A percentile compares a stretch with the other conserved stretches of the same genome.
Evolutionary conservation across 495 filamentous ascomycete genomes (phyloP).

Genomic region (Penicillium flavigenum): DNA sequence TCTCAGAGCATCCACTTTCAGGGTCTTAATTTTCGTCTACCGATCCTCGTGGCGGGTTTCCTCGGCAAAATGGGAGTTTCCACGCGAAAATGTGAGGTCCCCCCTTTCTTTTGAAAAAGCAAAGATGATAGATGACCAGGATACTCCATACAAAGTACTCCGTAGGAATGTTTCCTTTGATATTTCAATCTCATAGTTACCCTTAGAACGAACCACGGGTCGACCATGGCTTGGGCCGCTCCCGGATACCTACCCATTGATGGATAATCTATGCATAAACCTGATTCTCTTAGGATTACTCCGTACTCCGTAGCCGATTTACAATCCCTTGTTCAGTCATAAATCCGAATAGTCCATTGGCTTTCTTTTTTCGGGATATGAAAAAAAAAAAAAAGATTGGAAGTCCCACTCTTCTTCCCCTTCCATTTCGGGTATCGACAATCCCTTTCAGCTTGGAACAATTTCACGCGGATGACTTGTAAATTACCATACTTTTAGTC

Average conservation of each 20-base stretch:
- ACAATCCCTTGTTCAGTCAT: background rate
- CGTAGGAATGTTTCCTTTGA: background rate
- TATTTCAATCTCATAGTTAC: background rate
- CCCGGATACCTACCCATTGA: slow-evolving; percentile 11
- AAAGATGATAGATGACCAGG: background rate
- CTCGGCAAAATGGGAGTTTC: background rate
- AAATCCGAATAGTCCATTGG: background rate
- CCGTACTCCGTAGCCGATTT: background rate
- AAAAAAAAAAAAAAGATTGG: background rate
- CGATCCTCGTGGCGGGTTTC: background rate
- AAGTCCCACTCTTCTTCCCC: slow-evolving; percentile 5
- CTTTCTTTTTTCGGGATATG: slow-evolving; percentile 1
- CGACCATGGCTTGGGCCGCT: slow-evolving; percentile 14
- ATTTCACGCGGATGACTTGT: background rate
- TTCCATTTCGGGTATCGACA: background rate
- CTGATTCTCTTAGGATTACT: background rate
- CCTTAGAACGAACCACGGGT: slow-evolving; percentile 16
- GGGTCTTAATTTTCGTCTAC: slow-evolving; percentile 13
- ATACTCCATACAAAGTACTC: background rate
- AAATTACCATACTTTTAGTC: background rate
- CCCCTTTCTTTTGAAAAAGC: background rate
- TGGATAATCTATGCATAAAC: background rate
- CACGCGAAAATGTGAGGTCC: background rate
- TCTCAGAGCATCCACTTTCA: slow-evolving; percentile 15
- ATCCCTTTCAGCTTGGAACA: background rate